phyloP scores from a whole-genome alignment of 805 yeast genomes.

The Zygosaccharomyces siamensis region DNA sequence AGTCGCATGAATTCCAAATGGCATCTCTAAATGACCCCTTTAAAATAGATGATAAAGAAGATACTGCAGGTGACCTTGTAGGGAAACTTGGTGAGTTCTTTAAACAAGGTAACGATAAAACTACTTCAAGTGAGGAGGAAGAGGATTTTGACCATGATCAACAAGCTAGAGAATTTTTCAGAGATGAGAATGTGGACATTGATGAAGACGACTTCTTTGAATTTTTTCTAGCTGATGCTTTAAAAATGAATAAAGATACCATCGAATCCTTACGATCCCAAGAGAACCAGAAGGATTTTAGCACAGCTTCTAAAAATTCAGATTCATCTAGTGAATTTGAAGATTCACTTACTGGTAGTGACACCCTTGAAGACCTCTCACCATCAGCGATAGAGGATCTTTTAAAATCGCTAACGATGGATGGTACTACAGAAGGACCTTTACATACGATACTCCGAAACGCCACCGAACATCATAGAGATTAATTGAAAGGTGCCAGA shows the following conservation, averaged over 20 bases:
- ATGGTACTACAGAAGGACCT: constrained; percentile 14
- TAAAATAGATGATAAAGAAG: background rate
- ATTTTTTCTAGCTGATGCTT: constrained; percentile 51
- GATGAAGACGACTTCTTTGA: constrained; percentile 71
- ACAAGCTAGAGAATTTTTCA: constrained; percentile 29
- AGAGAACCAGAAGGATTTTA: background rate
- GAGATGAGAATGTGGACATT: constrained; percentile 40
- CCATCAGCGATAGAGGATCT: constrained; percentile 12
- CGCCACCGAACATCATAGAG: background rate
- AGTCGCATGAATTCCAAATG: background rate
- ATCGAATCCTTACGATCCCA: constrained; percentile 36
- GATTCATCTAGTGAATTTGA: constrained; percentile 6
- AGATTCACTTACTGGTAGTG: constrained; percentile 1
- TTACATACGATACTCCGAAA: constrained; percentile 14
- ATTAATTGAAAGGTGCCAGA: background rate
- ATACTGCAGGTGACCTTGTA: constrained; percentile 14
- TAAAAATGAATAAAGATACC: constrained; percentile 45
- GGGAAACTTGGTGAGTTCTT: constrained; percentile 11
- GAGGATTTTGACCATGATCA: constrained; percentile 23
- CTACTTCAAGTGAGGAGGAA: constrained; percentile 5
- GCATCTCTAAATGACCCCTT: background rate
- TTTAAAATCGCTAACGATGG: constrained; percentile 11
- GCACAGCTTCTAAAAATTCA: background rate
- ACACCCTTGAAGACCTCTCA: background rate
- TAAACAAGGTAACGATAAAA: constrained; percentile 1